A percentile compares a stretch with the other conserved stretches of the same genome.
Conservation (phyloP, 495 filamentous ascomycete species). For the Xylaria telfairii region DNA sequence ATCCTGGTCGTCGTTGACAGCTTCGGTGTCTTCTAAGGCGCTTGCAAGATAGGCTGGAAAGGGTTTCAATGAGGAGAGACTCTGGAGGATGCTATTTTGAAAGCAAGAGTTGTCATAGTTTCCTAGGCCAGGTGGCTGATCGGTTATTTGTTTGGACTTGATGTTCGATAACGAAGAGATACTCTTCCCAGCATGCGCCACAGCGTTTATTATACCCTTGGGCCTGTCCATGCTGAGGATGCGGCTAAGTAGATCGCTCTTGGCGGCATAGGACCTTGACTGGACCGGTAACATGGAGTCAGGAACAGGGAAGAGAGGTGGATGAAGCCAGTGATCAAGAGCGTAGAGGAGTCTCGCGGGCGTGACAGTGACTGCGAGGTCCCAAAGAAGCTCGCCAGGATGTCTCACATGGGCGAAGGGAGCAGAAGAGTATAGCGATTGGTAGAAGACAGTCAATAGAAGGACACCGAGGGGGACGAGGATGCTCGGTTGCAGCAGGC, state of each 20-base stretch:
- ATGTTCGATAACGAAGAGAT: conserved; percentile 58
- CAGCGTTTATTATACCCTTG: conserved; percentile 44
- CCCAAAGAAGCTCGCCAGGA: conserved; percentile 63
- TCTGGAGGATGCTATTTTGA: conserved; percentile 94
- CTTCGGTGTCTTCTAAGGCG: conserved; percentile 38
- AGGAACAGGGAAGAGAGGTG: conserved; percentile 39
- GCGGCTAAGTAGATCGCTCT: conserved; percentile 71
- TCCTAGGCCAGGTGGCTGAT: conserved; percentile 76
- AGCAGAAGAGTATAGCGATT: conserved; percentile 39
- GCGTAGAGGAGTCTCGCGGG: conserved; percentile 66
- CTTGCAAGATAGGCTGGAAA: conserved; percentile 60
- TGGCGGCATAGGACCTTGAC: conserved; percentile 55
- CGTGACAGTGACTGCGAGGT: conserved; percentile 64
- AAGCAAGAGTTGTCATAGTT: conserved; percentile 97
- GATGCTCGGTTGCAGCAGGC: conserved; percentile 41
- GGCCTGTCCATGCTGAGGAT: conserved; percentile 68
- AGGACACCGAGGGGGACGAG: conserved; percentile 48
- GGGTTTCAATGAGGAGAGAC: conserved; percentile 75
- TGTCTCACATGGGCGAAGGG: conserved; percentile 39
- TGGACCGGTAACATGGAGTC: conserved; percentile 30
- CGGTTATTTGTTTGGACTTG: conserved; percentile 38
- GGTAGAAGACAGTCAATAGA: conserved; percentile 51
- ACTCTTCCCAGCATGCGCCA: conserved; percentile 48
- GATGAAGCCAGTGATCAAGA: conserved; percentile 57
- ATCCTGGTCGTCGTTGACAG: conserved; percentile 34